These are phyloP conservation scores for Leccinum huronense DNA, from an alignment of 1,284 basidiomycete genomes.

Conservation along the genomic window DNA sequence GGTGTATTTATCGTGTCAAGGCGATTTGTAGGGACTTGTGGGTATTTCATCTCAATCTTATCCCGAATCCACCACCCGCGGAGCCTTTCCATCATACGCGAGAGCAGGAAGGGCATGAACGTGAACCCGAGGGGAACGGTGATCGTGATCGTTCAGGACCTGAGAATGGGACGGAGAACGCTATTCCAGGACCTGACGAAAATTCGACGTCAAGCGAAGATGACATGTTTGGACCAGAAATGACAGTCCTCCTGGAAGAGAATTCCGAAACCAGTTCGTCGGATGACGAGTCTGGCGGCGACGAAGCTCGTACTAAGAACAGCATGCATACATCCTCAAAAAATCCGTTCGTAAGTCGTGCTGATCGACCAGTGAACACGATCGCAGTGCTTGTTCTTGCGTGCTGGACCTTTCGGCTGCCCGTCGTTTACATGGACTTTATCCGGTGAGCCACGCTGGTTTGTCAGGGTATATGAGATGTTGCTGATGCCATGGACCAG, in stretches of 20 bases:
- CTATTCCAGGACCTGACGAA: slow-evolving; percentile 6
- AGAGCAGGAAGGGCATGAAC: slow-evolving; percentile 32
- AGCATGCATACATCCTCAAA: slow-evolving; percentile 14
- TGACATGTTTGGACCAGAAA: slow-evolving; percentile 43
- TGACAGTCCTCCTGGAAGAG: slow-evolving; percentile 53
- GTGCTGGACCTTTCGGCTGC: slow-evolving; percentile 77
- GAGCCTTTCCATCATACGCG: slow-evolving; percentile 54
- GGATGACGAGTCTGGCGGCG: slow-evolving; percentile 39
- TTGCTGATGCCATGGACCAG: slow-evolving; percentile 38
- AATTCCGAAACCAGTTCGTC: slow-evolving; percentile 52
- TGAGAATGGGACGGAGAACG: slow-evolving; percentile 18
- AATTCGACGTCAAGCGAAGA: slow-evolving; percentile 28
- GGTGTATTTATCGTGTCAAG: slow-evolving; percentile 40
- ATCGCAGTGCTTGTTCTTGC: slow-evolving; percentile 67
- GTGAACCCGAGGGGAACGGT: slow-evolving; percentile 21
- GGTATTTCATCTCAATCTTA: slow-evolving; percentile 68
- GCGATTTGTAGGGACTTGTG: slow-evolving; percentile 78
- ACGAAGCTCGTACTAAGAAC: slow-evolving; percentile 20
- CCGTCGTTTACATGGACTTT: slow-evolving; percentile 73
- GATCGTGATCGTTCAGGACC: slow-evolving; percentile 5
- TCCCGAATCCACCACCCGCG: slow-evolving; percentile 58
- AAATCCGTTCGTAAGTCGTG: slow-evolving; percentile 29
- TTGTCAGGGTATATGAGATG: slow-evolving; percentile 3
- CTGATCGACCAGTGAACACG: slow-evolving; percentile 58
- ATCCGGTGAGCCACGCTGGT: slow-evolving; percentile 49